Conservation (phyloP, 805 yeast genomes). For the Lipomyces japonicus region DNA sequence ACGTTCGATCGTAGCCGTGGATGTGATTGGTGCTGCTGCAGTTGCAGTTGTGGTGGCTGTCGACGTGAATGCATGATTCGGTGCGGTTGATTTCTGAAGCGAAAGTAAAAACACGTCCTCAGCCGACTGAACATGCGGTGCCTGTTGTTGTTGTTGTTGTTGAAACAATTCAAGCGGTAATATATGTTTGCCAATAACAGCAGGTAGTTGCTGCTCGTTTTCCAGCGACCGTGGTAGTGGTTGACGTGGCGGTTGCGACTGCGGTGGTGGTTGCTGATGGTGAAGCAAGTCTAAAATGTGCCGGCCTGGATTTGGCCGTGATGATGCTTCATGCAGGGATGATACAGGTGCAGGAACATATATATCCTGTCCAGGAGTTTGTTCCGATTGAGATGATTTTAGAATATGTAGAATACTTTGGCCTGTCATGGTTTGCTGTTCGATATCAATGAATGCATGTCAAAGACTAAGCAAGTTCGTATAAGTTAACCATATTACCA, state of each 20-base stretch:
- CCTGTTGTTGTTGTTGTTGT: not conserved
- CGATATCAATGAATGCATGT: no score
- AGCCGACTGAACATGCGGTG: not conserved
- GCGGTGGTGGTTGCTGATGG: not conserved
- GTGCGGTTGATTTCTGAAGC: slow-evolving; percentile 12
- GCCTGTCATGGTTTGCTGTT: not conserved
- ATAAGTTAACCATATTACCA: no score
- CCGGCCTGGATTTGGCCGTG: no score
- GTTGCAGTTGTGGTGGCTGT: not conserved
- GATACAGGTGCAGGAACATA: not conserved
- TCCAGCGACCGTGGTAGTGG: not conserved
- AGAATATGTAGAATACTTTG: slow-evolving; percentile 18
- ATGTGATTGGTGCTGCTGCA: not conserved
- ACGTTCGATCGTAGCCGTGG: not conserved
- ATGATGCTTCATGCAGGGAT: no score
- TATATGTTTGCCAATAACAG: not conserved
- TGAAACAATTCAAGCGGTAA: not conserved
- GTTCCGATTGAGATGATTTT: not conserved
- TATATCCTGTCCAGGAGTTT: not conserved
- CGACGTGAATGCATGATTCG: not conserved
- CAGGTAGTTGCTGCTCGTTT: not conserved
- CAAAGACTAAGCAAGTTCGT: no score
- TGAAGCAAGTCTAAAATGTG: not conserved
- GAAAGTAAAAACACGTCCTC: slow-evolving; percentile 17
- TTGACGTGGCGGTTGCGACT: not conserved